Percentiles rank a stretch among this genome's conserved stretches.
These are phyloP conservation scores for Glebionis coronaria DNA, from an alignment of 129 eudicot species.

Conservation along the genomic window DNA sequence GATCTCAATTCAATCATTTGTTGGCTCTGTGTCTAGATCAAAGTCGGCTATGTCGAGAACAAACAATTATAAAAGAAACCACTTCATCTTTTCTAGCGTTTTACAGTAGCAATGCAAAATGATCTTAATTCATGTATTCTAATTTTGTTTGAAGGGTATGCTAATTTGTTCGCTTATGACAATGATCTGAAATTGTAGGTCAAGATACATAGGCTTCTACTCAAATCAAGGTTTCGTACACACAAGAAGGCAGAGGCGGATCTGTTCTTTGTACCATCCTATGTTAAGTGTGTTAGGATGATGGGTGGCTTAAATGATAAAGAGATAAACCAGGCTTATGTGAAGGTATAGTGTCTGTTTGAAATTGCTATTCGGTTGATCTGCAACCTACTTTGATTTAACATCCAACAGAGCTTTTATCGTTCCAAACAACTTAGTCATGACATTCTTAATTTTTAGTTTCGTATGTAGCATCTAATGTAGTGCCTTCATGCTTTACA, in stretches of 20 bases:
- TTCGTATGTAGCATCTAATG: background rate
- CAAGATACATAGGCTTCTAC: constrained; percentile 78
- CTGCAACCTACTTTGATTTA: background rate
- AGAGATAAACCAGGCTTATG: constrained; percentile 84
- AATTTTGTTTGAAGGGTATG: background rate
- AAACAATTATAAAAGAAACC: constrained; percentile 1
- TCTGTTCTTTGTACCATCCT: constrained; percentile 82
- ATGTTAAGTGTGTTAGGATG: constrained; percentile 95
- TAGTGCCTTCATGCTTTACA: constrained; percentile 42
- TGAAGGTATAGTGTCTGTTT: constrained; percentile 52
- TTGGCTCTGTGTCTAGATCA: too few species aligned
- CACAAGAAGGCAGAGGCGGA: constrained; percentile 74
- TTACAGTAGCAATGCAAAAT: background rate
- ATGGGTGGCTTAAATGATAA: constrained; percentile 86
- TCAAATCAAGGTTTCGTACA: constrained; percentile 81
- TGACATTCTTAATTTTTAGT: background rate
- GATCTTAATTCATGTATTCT: background rate
- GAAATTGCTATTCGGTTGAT: background rate
- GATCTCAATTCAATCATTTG: background rate
- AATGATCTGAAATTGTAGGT: constrained; percentile 49
- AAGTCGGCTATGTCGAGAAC: background rate
- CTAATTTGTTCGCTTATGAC: background rate
- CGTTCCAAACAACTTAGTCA: background rate
- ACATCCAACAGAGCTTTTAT: constrained; percentile 4
- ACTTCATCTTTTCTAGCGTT: background rate